A percentile compares a stretch with the other conserved stretches of the same genome.
Evolutionary conservation across 495 filamentous ascomycete genomes (phyloP).

Genomic region (Trichoderma erinaceum): DNA sequence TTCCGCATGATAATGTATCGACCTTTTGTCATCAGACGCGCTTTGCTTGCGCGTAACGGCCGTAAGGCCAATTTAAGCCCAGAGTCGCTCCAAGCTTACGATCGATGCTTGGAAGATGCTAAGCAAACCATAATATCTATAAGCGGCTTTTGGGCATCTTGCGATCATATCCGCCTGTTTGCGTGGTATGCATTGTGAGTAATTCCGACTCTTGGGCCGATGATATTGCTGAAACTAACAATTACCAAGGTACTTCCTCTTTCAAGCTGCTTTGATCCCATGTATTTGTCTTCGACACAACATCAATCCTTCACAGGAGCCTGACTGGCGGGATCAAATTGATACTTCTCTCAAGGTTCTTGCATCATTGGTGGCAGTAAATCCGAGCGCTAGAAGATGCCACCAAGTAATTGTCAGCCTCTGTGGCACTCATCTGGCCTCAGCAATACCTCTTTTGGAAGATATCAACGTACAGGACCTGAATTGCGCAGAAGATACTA

Average conservation of each 20-base stretch:
- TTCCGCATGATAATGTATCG: constrained; percentile 48
- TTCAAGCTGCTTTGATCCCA: constrained; percentile 16
- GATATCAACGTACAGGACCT: not conserved
- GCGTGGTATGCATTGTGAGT: constrained; percentile 18
- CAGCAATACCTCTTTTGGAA: not conserved
- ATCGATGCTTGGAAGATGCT: constrained; percentile 18
- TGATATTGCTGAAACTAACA: not conserved
- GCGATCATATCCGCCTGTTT: constrained; percentile 6
- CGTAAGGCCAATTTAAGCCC: constrained; percentile 17
- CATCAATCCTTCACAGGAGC: not conserved
- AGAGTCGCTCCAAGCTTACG: constrained; percentile 16
- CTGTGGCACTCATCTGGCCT: not conserved
- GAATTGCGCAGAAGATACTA: not conserved
- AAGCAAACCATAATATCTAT: constrained; percentile 17
- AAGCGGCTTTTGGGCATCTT: not conserved
- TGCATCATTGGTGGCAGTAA: not conserved
- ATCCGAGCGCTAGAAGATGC: constrained; percentile 15
- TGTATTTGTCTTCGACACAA: constrained; percentile 11
- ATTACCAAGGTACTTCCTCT: constrained; percentile 15
- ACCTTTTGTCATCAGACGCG: constrained; percentile 47
- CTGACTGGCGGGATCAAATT: constrained; percentile 13
- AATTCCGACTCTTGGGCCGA: not conserved
- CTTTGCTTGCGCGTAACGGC: constrained; percentile 26
- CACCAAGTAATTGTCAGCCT: constrained; percentile 10
- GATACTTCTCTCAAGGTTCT: constrained; percentile 1